Base-by-base conservation (phyloP, 2,329 filamentous ascomycete genomes). In the Colletotrichum sp. region DNA sequence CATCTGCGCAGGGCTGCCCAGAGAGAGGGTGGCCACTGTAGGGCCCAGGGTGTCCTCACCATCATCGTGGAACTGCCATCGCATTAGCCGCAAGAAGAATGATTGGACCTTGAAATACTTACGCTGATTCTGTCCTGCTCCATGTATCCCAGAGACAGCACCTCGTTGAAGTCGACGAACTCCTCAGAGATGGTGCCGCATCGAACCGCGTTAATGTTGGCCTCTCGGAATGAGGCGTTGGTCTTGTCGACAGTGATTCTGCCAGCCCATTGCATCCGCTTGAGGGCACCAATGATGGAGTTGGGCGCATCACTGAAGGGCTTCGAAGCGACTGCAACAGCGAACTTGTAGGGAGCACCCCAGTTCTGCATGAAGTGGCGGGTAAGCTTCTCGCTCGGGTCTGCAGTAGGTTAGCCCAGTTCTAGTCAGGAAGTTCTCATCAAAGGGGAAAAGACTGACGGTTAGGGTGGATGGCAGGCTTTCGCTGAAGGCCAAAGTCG, bases 341-440 rank as follows among this genome's bases (percentile, higher is more conserved):
- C 88, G 79, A 92, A 94, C 70, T 94, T 94, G 82, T 94, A 95
- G 0, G 89, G 89, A 75, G 92, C 92, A 3, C 93, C 93, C 86
- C 89, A 91, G 76, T 92, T 92, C 34, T 87, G 86, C 3, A 84
- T 82, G 75, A 90, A 92, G 68, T 92, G 89, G 0, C 88, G 84
- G 1, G 88, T 90, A 6, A 90, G 81, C 6, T 86, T 84, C 71
- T 90, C 88, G 10, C 84, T 78, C 4, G 81, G 80, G 9, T 77
- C 85, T 87, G 28, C 16, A n/a, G 7, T 26, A 15, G 24, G 81
- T 85, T 44, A 84, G 79, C 72, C 68, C 22, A 30, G 44, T 48
- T 24, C 24, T 72, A 39, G 15, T 77, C 12, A 72, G 71, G 6
- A 82, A 39, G 9, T 8, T n/a, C 63, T 77, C 72, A 36, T 8